Base-by-base conservation (phyloP, 176 grass and related monocot species). In the Ensete glaucum region DNA sequence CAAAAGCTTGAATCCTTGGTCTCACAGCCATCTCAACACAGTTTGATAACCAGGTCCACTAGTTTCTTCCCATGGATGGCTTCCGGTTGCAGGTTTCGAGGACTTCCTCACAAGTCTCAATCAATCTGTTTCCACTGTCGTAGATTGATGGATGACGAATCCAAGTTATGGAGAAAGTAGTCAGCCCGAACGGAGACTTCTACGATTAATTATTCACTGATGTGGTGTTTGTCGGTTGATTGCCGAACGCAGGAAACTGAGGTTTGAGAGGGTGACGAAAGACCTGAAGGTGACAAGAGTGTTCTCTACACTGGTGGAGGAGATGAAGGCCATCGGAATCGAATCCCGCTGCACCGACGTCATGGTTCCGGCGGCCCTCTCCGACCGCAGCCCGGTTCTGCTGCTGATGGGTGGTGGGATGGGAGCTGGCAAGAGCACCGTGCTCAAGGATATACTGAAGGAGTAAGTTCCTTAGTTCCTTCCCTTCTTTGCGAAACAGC, bases 381-480 rank as follows among this genome's bases (percentile, higher is more conserved):
- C 86, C 12, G 71, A 86, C 64, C 88, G 95, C 73, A 99, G 95
- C 84, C 90, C 90, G 0, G 95, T 99, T 11, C 90, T 94, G 23
- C 84, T 99, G n/a, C 81, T 99, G 9, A 99, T 94, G 95, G 95
- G 95, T 58, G 95, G 95, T 16, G 95, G 95, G 74, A 99, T 99
- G 95, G 95, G 90, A 8, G 91, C 90, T 25, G 95, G 90, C 83
- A 99, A 99, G 84, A 99, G 95, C 88, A 99, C 95, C 21, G 86
- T 91, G 43, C 86, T 99, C 78, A 91, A 89, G 16, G 82, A 91
- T 22, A 89, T 94, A 73, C 78, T 91, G 53, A 84, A 89, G 54
- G 95, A 91, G 95, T 94, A 73, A 83, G 87, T 83, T 24, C 19
- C 54, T 25, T 6, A 1, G 7, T 34, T 55, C 22, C 51, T n/a